These are phyloP conservation scores for Stylonectria norvegica DNA, from an alignment of 2,329 filamentous ascomycete genomes.

Conservation along the genomic window DNA sequence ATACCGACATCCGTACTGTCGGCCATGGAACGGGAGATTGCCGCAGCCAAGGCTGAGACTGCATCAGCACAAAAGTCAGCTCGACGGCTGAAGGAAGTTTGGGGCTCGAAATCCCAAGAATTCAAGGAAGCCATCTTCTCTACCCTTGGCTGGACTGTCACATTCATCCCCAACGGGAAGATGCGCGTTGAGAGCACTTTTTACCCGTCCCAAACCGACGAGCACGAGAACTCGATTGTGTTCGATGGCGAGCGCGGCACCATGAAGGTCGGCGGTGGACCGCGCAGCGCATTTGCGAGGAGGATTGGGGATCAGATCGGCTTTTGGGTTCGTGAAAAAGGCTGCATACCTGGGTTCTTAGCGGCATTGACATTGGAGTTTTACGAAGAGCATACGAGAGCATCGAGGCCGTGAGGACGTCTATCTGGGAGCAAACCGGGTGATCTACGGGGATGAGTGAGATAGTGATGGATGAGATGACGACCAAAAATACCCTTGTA, in stretches of 20 bases:
- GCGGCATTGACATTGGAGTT: constrained; percentile 91
- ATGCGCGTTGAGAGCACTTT: constrained; percentile 88
- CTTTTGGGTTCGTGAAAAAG: constrained; percentile 93
- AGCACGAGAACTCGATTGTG: constrained; percentile 71
- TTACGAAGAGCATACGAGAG: constrained; percentile 63
- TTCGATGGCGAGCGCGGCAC: constrained; percentile 93
- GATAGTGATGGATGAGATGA: constrained; percentile 18
- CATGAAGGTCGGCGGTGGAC: constrained; percentile 95
- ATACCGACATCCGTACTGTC: constrained; percentile 77
- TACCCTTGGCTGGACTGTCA: constrained; percentile 89
- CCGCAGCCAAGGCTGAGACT: constrained; percentile 65
- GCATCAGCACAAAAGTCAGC: constrained; percentile 78
- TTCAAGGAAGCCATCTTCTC: constrained; percentile 94
- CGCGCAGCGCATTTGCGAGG: constrained; percentile 77
- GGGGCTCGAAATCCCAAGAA: constrained; percentile 84
- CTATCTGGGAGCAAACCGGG: no score
- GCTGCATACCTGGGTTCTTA: constrained; percentile 89
- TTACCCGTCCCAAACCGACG: constrained; percentile 64
- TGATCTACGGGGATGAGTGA: neutral
- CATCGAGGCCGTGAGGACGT: constrained; percentile 13
- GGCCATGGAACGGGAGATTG: constrained; percentile 70
- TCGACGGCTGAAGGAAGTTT: constrained; percentile 85
- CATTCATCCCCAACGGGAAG: constrained; percentile 95
- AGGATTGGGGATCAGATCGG: constrained; percentile 84
- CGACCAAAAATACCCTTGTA: constrained; percentile 26